Conservation (phyloP, 192 early-diverging fungal species). For the Coemansia erecta region DNA sequence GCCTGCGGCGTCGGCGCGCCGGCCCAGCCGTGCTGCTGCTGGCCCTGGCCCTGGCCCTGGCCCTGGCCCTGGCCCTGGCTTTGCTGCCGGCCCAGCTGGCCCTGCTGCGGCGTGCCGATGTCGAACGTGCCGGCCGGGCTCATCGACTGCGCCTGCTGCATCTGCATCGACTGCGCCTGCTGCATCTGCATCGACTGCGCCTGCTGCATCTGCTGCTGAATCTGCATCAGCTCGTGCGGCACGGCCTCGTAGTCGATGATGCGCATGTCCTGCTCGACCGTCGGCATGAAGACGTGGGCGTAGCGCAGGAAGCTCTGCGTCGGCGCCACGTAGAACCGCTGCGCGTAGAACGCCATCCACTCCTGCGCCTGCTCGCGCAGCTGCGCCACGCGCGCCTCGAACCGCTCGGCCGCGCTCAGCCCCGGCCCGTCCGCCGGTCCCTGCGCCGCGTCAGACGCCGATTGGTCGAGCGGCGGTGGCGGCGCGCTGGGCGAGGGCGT, state of each 20-base stretch:
- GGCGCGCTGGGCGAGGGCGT: background rate
- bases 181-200: conserved; percentile 8
- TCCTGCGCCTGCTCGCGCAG: conserved; percentile 44
- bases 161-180: conserved; percentile 8
- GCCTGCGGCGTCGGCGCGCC: background rate
- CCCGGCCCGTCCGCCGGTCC: background rate
- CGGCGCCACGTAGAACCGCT: conserved; percentile 48
- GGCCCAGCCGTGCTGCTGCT: conserved; percentile 1
- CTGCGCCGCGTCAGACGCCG: background rate
- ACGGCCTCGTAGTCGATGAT: conserved; percentile 51
- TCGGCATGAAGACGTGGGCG: conserved; percentile 33
- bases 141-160: conserved; percentile 4
- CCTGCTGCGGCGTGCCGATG: background rate
- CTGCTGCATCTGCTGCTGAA: conserved; percentile 8
- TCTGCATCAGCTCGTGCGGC: conserved; percentile 4
- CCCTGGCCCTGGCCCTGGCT: background rate
- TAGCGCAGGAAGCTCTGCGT: conserved; percentile 40
- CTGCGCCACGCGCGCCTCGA: conserved; percentile 23
- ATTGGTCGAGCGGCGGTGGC: background rate
- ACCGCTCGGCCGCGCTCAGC: conserved; percentile 9
- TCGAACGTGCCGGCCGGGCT: conserved; percentile 8
- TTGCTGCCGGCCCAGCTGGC: background rate
- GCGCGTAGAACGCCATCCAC: conserved; percentile 54
- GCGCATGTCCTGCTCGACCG: conserved; percentile 31
- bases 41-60: too few relatives aligned